Base-by-base conservation (phyloP, 306 rosid species). In the Rosa lucieae region DNA sequence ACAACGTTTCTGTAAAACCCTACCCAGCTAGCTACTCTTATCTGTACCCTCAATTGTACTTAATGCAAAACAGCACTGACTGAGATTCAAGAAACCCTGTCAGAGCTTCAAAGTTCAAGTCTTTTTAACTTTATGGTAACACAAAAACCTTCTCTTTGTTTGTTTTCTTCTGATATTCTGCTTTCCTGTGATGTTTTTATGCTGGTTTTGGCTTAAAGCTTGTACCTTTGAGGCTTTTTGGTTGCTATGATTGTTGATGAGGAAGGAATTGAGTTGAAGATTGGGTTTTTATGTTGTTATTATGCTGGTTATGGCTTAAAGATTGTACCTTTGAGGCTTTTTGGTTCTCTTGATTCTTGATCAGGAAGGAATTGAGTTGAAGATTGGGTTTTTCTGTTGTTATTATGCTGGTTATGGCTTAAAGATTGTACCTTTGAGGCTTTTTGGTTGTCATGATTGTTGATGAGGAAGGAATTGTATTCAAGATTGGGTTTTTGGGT, bases 1-100 rank as follows among this genome's bases (percentile, higher is more conserved):
- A 26, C 67, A 74, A 20, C 39, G 14, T n/a, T 74, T 40, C 77
- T 18, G 21, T n/a, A 55, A 35, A 55, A 56, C 77, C 66, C 67
- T 53, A 32, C 35, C 35, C 35, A 26, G 67, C 67, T n/a, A 40
- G 14, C 8, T 37, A 18, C 23, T 37, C 10, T 21, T n/a, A 3
- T 53, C 2, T 23, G 37, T 56, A 56, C 32, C 32, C 63, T 59
- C 37, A 23, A 10, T 59, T 1, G 6, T 59, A 3, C 66, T 59
- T 29, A 1, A 23, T 59, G 66, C 32, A n/a, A n/a, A n/a, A 10
- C 63, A 56, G 29, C 15, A n/a, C 35, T 59, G 2, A 21, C 37
- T 10, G 66, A 59, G 66, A 59, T 7, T 59, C 37, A 23, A 10
- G 37, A 59, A 21, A 74, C 53, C 77, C 68, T 56, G 44, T 47